Evolutionary conservation across 1,284 basidiomycete genomes (phyloP).

Genomic region (Acaromyces ingoldii): DNA sequence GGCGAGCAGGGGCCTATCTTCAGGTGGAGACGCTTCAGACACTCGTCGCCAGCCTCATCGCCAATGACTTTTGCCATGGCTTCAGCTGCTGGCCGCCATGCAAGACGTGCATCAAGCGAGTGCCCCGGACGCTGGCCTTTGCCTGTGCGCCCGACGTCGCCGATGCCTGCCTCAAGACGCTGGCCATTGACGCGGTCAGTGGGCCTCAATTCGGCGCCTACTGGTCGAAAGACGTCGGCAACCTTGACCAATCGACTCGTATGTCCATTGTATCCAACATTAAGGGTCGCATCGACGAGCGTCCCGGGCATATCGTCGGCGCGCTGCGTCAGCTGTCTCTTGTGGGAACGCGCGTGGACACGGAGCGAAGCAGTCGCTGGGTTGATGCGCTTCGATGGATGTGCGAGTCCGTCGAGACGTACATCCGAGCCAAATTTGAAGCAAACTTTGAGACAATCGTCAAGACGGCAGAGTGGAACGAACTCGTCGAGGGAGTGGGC

Average conservation of each 20-base stretch:
- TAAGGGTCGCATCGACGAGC: conserved; percentile 10
- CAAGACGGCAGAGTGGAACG: conserved; percentile 22
- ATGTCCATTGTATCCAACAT: conserved; percentile 25
- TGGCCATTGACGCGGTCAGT: conserved; percentile 23
- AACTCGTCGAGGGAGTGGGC: conserved; percentile 33
- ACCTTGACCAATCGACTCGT: conserved; percentile 27
- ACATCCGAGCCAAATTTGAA: conserved; percentile 23
- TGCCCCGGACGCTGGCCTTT: conserved; percentile 37
- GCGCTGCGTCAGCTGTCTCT: conserved; percentile 32
- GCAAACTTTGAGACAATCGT: conserved; percentile 27
- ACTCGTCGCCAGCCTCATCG: conserved; percentile 29
- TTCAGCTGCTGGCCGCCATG: conserved; percentile 42
- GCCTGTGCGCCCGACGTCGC: conserved; percentile 30
- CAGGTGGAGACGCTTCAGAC: conserved; percentile 56
- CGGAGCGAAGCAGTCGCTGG: conserved; percentile 30
- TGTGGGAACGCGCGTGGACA: conserved; percentile 30
- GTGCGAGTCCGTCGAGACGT: conserved; percentile 33
- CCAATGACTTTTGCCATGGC: conserved; percentile 41
- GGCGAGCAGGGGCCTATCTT: conserved; percentile 77
- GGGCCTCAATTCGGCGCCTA: conserved; percentile 37
- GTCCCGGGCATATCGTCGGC: conserved; percentile 15
- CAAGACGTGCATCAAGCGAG: conserved; percentile 36
- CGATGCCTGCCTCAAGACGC: conserved; percentile 20
- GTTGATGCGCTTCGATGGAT: conserved; percentile 37
- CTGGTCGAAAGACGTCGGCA: conserved; percentile 42